Evolutionary conservation across 805 yeast genomes (phyloP), one percentile per base, ranked within the genome.

Genomic region (Yarrowia osloensis): DNA sequence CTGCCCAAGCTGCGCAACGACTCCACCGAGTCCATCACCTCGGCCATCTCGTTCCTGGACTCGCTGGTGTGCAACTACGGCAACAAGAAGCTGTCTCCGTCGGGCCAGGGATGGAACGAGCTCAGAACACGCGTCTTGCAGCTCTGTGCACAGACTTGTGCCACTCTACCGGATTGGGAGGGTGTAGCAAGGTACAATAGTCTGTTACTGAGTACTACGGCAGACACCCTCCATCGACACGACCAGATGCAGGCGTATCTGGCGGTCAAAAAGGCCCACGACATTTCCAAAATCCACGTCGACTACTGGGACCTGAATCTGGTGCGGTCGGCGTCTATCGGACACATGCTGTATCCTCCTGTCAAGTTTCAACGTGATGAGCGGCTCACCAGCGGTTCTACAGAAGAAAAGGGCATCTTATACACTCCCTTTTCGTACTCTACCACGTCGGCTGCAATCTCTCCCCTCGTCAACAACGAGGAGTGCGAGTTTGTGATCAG

Each of bases 281-380:
- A 69, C 35, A 65, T 40, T 19, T 66, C 70, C 1, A 50, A 70
- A 9, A 55, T 71, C 2, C 57, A 61, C 11, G 73, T 72, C 6
- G 69, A 69, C 0, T 91, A 90, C 72, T 90, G 96, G 90, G 97
- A 94, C 75, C 86, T 88, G 0, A 82, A 81, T 67, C 67, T 94
- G 9, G 77, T 90, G 0, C 79, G 93, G 68, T 82, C 81, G 29
- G 77, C 86, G 11, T 73, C 71, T 13, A 67, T 37, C n/a, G 65
- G 37, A 4, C 39, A 37, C n/a, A 28, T 35, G 54, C 29, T 44
- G 39, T 44, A 46, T 44, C 26, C 68, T 65, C 68, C 67, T 24
- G 63, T 44, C 46, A 68, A 42, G 46, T 52, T 31, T 29, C 40
- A 47, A n/a, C n/a, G 37, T 2, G 67, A 63, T 9, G 35, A 28